Percentiles rank a stretch among this genome's conserved stretches.
These are phyloP conservation scores for Aureobasidium sp. DNA, from an alignment of 2,329 filamentous ascomycete genomes.

Conservation along the genomic window DNA sequence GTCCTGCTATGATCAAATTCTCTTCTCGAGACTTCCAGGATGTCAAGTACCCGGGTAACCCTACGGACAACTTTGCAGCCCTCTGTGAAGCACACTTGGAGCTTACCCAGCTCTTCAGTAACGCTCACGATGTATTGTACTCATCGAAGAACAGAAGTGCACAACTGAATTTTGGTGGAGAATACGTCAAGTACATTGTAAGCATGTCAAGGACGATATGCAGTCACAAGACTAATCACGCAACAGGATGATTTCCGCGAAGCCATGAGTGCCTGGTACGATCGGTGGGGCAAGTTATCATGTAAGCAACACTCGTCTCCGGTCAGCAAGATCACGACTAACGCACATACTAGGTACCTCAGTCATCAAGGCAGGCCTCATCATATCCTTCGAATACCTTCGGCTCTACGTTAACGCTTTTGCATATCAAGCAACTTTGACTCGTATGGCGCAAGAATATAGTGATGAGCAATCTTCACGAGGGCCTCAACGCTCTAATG, in stretches of 20 bases:
- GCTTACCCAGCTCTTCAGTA: conserved; percentile 30
- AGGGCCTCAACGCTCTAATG: conserved; percentile 19
- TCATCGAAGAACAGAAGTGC: conserved; percentile 28
- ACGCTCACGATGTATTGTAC: conserved; percentile 31
- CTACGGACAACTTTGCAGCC: conserved; percentile 28
- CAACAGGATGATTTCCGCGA: conserved; percentile 27
- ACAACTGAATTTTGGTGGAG: conserved; percentile 29
- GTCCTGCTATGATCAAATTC: conserved; percentile 28
- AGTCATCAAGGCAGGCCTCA: conserved; percentile 52
- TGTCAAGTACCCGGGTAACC: conserved; percentile 22
- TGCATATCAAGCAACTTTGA: conserved; percentile 49
- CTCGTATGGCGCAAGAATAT: conserved; percentile 32
- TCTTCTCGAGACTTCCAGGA: conserved; percentile 28
- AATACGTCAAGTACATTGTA: conserved; percentile 31
- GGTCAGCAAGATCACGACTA: neutral
- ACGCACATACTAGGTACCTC: conserved; percentile 41
- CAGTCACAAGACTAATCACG: neutral
- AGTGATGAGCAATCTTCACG: conserved; percentile 38
- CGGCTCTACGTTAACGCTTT: conserved; percentile 62
- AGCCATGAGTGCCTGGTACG: conserved; percentile 28
- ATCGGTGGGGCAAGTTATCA: conserved; percentile 26
- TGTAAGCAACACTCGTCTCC: conserved; percentile 10
- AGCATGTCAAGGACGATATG: neutral
- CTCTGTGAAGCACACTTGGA: conserved; percentile 30
- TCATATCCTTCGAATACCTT: conserved; percentile 58